Evolutionary conservation across 805 yeast genomes (phyloP), one percentile per base, ranked within the genome.

Genomic region (Wickerhamomyces chambardii): DNA sequence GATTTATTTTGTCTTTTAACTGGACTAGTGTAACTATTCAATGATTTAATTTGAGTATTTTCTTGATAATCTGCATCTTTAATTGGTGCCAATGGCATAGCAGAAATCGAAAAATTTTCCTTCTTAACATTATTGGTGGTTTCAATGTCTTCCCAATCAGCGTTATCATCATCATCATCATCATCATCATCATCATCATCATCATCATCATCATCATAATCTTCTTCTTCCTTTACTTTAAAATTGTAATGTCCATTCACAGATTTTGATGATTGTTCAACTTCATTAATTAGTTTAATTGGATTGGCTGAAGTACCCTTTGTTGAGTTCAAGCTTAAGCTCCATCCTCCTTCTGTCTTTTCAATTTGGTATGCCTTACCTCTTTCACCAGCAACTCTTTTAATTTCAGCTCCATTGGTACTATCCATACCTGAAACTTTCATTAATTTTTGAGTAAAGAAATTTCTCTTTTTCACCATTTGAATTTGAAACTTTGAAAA

Each of bases 401-500:
- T 59, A 2, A 36, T 31, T 22, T 38, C 44, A 17, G 24, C 22
- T 3, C 38, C 38, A 25, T 47, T 41, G 12, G 66, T 72, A 29
- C 66, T 75, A 27, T 80, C 83, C 76, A 84, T 68, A 1, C 97
- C 97, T 8, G 84, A 73, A 1, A 82, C 75, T 43, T 78, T 78
- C 84, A 92, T 80, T 28, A 92, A 63, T 43, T 75, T 70, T 57
- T 92, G 97, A 0, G 98, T 90, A 45, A 82, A 78, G 51, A 74
- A 87, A 55, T 92, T 92, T 41, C 99, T 68, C 53, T 86, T 86
- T 45, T 85, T 83, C 1, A 92, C 97, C 73, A 90, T 84, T 46
- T 84, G 78, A 41, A 92, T 84, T 55, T 92, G 99, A 55, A 92
- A 92, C 47, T 73, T 79, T 15, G 97, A 87, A 49, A 92, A 92